A percentile compares a stretch with the other conserved stretches of the same genome.
Evolutionary conservation across 2,329 filamentous ascomycete species (phyloP).

Genomic region (Claviceps africana): DNA sequence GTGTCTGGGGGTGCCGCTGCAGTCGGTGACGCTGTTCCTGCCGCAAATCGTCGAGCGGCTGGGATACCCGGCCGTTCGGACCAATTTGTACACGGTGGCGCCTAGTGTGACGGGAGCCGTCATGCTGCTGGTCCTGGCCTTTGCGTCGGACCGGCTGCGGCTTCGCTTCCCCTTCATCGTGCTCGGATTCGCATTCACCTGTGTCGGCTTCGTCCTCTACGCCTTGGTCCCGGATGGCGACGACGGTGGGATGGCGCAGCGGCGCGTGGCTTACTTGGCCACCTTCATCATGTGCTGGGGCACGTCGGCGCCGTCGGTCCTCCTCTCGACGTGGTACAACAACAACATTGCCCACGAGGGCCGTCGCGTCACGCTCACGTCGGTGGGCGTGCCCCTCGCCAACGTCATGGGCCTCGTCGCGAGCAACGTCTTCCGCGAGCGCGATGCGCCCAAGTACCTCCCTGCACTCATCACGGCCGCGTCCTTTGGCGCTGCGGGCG

Average conservation of each 20-base stretch:
- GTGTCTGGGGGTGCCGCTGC: conserved; percentile 45
- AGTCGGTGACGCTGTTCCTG: conserved; percentile 39
- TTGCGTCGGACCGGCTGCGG: conserved; percentile 51
- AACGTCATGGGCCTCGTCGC: conserved; percentile 64
- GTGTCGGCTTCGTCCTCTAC: conserved; percentile 67
- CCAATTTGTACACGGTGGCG: conserved; percentile 70
- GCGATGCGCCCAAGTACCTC: conserved; percentile 53
- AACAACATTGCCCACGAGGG: conserved; percentile 73
- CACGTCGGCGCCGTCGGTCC: conserved; percentile 58
- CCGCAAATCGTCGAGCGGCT: conserved; percentile 40
- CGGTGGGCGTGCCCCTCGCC: conserved; percentile 58
- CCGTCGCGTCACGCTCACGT: conserved; percentile 54
- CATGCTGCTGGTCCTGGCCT: conserved; percentile 59
- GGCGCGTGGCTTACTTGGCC: conserved; percentile 60
- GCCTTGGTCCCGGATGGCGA: conserved; percentile 51
- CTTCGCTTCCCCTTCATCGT: conserved; percentile 62
- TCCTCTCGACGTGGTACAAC: conserved; percentile 56
- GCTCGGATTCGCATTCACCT: conserved; percentile 58
- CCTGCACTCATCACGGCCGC: conserved; percentile 52
- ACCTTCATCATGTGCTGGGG: conserved; percentile 78
- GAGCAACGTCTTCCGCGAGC: conserved; percentile 52
- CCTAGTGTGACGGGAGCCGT: conserved; percentile 63
- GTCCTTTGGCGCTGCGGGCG: conserved; percentile 47
- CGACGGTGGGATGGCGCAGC: no score
- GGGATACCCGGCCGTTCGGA: conserved; percentile 37